These are phyloP conservation scores for Chlorella variabilis DNA, from an alignment of 163 green algal species.

Conservation along the genomic window DNA sequence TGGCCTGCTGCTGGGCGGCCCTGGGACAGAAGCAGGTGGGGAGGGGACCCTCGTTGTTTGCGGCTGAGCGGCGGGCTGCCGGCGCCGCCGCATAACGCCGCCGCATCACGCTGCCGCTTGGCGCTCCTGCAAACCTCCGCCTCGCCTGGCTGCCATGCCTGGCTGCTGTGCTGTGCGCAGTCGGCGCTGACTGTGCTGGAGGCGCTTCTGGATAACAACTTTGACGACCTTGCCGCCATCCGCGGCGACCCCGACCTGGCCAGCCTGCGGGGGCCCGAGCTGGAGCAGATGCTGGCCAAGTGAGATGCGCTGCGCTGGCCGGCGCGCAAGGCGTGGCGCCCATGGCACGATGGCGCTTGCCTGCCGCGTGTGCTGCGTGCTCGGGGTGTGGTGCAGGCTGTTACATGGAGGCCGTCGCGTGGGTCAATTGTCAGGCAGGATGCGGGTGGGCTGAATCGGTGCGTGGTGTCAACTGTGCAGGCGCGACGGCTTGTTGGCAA, in stretches of 20 bases:
- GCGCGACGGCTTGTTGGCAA: conserved; percentile 37
- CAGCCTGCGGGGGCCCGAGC: conserved; percentile 44
- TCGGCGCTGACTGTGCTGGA: conserved; percentile 72
- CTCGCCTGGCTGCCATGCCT: not conserved
- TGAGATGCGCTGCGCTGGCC: conserved; percentile 29
- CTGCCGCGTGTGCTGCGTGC: too few relatives aligned
- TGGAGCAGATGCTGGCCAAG: conserved; percentile 62
- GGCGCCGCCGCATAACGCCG: not conserved
- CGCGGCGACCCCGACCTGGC: conserved; percentile 68
- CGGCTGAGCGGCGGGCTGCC: not conserved
- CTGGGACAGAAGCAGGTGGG: conserved; percentile 52
- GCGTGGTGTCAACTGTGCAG: conserved; percentile 6
- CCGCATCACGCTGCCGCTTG: not conserved
- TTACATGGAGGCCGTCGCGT: too few relatives aligned
- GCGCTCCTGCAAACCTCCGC: not conserved
- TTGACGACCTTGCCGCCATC: conserved; percentile 62
- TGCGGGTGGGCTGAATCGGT: too few relatives aligned
- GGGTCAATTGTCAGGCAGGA: not conserved
- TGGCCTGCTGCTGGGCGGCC: conserved; percentile 72
- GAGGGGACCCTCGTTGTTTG: not conserved
- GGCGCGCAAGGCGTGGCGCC: not conserved
- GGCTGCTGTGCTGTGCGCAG: not conserved
- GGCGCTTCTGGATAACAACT: conserved; percentile 66
- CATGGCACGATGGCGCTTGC: not conserved
- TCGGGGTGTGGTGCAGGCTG: not conserved